Base-by-base conservation (phyloP, 768 basidiomycete species). In the Mycena latifolia region DNA sequence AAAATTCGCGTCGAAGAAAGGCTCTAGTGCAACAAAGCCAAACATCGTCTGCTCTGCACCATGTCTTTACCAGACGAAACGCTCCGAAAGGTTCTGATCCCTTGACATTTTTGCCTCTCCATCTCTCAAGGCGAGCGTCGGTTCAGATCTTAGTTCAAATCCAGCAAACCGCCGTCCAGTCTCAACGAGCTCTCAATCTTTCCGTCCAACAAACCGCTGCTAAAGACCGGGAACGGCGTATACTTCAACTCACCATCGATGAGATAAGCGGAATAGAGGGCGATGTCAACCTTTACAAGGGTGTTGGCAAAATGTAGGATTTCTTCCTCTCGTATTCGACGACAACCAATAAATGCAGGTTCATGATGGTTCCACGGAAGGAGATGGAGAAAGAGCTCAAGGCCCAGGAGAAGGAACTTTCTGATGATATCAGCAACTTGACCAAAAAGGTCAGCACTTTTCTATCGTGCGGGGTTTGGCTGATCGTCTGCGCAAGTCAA, bases 271-370 rank as follows among this genome's bases (percentile, higher is more conserved):
- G 84, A 37, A 86, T 96, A 54, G 84, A 88, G 69, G 87, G 87
- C 28, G 85, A 92, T 65, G 90, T 92, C 15, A 94, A 92, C 73
- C 80, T 98, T 72, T 98, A 96, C 81, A 95, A 92, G 73, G 96
- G 96, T 51, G 93, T 98, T 48, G 96, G 96, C 33, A 98, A 98
- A 80, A 97, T 97, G 96, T 96, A 69, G 67, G 88, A 69, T 25
- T 29, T 10, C n/a, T n/a, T 54, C 24, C 25, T 47, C 31, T 18
- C 20, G 29, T 45, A 25, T 74, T 31, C 60, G 14, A 28, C 37
- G 45, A 54, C 25, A 8, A 54, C 58, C 7, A n/a, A 55, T 11
- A 12, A 5, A 18, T 65, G 35, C 66, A 98, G 96, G 94, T 98
- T 98, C 77, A 87, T 98, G 86, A 87, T 90, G 81, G 89, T 93